Evolutionary conservation across 768 basidiomycete species (phyloP), one percentile per base, ranked within the genome.

Genomic region (Russula sp.): DNA sequence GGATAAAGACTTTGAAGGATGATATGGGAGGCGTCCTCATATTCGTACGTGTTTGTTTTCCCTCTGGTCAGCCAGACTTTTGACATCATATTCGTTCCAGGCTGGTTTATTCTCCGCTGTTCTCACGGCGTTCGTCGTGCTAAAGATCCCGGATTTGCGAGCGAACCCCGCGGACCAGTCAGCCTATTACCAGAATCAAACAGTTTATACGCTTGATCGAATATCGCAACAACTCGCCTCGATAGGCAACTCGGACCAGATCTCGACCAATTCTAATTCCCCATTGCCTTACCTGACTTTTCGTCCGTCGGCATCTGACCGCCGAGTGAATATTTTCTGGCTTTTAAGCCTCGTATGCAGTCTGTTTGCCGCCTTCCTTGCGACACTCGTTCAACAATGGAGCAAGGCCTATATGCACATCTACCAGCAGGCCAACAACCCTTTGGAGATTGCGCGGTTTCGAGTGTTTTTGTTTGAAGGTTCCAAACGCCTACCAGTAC

Each of bases 71-170:
- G 1, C 10, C 10, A 13, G 26, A 10, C 1, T 28, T 56, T 14
- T 57, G 9, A 44, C 40, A 5, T n/a, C 16, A 2, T 11, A 10
- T 9, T 5, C 20, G 28, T 26, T 6, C 3, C 36, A 63, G 62
- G 40, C 62, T 6, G 62, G 57, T 8, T 30, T 63, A 40, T 63
- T 63, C 22, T 52, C 62, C 13, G 57, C 42, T 9, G 50, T 44
- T n/a, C 30, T 63, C 24, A 46, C 62, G 0, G 28, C 57, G 5
- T 63, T 63, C 20, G 20, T 59, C 24, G 13, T 59, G 16, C 22
- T 32, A 7, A 53, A 51, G 11, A 22, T 24, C 7, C 36, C 51
- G n/a, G n/a, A 57, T 22, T 7, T 63, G 20, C 22, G 46, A 52
- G 28, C 28, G 6, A 9, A 50, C 11, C 55, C 62, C 6, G 20